Base-by-base conservation (phyloP, 345 rosid species). In the Adansonia digitata region DNA sequence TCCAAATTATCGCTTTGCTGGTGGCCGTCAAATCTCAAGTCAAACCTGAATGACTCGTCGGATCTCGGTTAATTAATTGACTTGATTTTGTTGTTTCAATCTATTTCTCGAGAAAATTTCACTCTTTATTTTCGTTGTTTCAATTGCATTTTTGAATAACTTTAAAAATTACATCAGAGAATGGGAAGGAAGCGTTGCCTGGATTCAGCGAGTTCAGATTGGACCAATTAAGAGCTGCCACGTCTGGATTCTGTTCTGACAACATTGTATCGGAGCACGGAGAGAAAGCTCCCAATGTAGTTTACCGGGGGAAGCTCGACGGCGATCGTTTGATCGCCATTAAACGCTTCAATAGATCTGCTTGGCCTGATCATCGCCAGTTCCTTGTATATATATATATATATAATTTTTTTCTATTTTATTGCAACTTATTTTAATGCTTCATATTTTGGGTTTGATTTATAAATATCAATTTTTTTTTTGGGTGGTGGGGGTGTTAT, bases 351-450 rank as follows among this genome's bases (percentile, higher is more conserved):
- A 85, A 86, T 69, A 84, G 91, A 81, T 81, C 83, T 51, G 94
- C 94, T 40, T 91, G 97, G 97, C 92, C 97, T 7, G 97, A 89
- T 77, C 75, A 94, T 74, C 90, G 97, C 77, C 97, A 91, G 71
- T 91, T 91, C 75, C 91, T 91, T 60, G 97, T 91, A 26, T 52
- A 18, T 68, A 37, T 76, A 78, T 74, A 0, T 43, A n/a, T n/a
- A n/a, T n/a, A n/a, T n/a, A n/a, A n/a, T n/a, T n/a, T n/a, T 75
- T 67, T 42, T 11, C 69, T 39, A 57, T n/a, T 62, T 71, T 62
- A 57, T 24, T 63, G 71, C 37, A 18, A 5, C 9, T 69, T 67
- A 15, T 65, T 49, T 43, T 27, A 24, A 43, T 62, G n/a, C n/a
- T n/a, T n/a, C n/a, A n/a, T n/a, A n/a, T n/a, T n/a, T n/a, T n/a